Base-by-base conservation (phyloP, 2,329 filamentous ascomycete genomes). In the Fusarium chuoi region DNA sequence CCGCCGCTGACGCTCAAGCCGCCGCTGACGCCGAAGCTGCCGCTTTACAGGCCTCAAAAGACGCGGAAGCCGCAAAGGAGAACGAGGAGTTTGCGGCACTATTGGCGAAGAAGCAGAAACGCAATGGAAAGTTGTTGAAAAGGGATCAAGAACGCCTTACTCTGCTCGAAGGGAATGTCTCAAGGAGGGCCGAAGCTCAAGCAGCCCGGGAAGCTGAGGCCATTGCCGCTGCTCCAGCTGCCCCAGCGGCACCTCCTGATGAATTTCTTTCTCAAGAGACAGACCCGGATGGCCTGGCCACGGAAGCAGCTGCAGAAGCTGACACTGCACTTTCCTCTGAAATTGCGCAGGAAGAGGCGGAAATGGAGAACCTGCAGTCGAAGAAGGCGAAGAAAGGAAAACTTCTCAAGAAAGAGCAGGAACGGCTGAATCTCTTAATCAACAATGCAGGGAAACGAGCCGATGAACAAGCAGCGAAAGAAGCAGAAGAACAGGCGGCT, bases 351-450 rank as follows among this genome's bases (percentile, higher is more conserved):
- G 78, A 80, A 63, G 77, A 78, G n/a, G 65, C 68, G n/a, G 76
- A 78, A 41, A 56, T 78, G 5, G 71, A 70, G 10, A 48, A 41
- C 9, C 60, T 78, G 10, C 74, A 72, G 33, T 70, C 62, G 5
- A 78, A 78, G 65, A 77, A 75, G 55, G 71, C 63, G 33, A 87
- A 86, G 77, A 83, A 83, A 46, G 71, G 73, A n/a, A 77, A 77
- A 35, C 67, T 77, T 36, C 17, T 76, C 11, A 75, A 60, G 44
- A 77, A 73, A 38, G 75, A 77, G 12, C 64, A 67, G 36, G 75
- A 77, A 62, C 73, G 75, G 41, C 65, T 77, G 12, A 57, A 61
- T n/a, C 33, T 71, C n/a, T 71, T 77, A 11, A 61, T 71, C 28
- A 67, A 39, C 8, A 77, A 66, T 38, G 71, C 59, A 24, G 41